phyloP scores from a whole-genome alignment of 371 early-diverging fungal species.

The Lichtheimia ramosa region DNA sequence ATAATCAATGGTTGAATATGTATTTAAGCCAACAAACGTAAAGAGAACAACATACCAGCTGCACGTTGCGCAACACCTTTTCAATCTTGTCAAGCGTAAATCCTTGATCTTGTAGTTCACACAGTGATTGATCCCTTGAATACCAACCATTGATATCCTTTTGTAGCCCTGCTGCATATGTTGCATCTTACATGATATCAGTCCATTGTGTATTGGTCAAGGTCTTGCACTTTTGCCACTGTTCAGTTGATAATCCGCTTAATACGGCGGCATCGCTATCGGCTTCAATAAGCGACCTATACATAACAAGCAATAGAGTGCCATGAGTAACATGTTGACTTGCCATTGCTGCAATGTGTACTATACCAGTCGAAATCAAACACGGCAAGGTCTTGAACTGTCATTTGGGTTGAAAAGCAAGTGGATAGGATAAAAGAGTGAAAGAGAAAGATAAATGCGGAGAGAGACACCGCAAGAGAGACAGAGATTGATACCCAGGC shows the following conservation, averaged over 20 bases:
- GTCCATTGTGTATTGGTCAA: slow-evolving; percentile 62
- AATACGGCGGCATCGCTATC: slow-evolving; percentile 71
- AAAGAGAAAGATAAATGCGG: neutral
- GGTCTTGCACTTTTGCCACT: slow-evolving; percentile 28
- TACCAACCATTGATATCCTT: neutral
- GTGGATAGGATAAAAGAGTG: neutral
- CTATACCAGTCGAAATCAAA: slow-evolving; percentile 78
- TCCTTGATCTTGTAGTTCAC: slow-evolving; percentile 58
- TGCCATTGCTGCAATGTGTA: neutral
- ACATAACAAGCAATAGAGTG: neutral
- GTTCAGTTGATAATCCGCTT: slow-evolving; percentile 39
- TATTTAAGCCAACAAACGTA: neutral
- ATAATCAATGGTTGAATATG: neutral
- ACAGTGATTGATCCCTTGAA: slow-evolving; percentile 47
- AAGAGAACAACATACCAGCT: slow-evolving; percentile 55
- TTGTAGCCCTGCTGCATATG: neutral
- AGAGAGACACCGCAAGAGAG: neutral
- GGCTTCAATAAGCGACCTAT: slow-evolving; percentile 71
- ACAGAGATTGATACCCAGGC: too few species aligned
- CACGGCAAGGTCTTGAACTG: slow-evolving; percentile 43
- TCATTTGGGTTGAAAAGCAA: slow-evolving; percentile 2
- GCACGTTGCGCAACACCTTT: slow-evolving; percentile 45
- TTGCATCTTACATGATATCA: slow-evolving; percentile 61
- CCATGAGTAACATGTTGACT: neutral
- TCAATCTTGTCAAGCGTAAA: slow-evolving; percentile 50